Evolutionary conservation across 1,139 yeast genomes (phyloP), one percentile per base, ranked within the genome.

Genomic region (Kodamaea derodonti): DNA sequence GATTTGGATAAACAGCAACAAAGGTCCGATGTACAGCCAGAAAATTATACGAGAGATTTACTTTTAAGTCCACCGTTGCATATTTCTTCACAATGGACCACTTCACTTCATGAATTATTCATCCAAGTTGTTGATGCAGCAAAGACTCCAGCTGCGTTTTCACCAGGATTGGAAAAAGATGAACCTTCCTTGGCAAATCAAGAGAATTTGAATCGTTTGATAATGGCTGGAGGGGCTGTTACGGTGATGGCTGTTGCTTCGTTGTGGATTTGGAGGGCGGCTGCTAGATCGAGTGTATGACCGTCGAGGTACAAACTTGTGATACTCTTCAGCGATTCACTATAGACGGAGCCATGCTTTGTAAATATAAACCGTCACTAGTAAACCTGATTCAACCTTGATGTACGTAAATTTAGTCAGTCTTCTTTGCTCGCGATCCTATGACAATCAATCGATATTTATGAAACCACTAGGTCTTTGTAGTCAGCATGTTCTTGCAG

Each of bases 1-100:
- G 98, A 92, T 57, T 66, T 88, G 30, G 98, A 92, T 56, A 80
- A 95, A 46, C 97, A 90, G 52, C 97, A 90, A 49, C 98, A 92
- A 52, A 58, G 98, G 22, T 78, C 84, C 22, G 86, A 79, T 37
- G 65, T 74, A 4, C 96, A 87, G 51, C 98, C 98, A 0, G 97
- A 92, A 49, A 83, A 77, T 29, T 88, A 83, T 51, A 82, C 96
- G 0, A 67, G 87, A 24, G 73, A 74, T 16, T 54, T 84, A 3
- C 72, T 71, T 33, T 56, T 84, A 33, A 61, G 62, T 25, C 79
- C 88, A 1, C 92, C 95, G 2, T 60, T 92, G 43, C 97, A 92
- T 53, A 85, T 88, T 1, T 85, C 95, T 0, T 84, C 94, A 1
- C 74, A 80, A 12, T 92, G 98, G 98, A 72, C 87, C 2, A 74